Percentiles rank a stretch among this genome's conserved stretches.
Evolutionary conservation across 108 stramenopile species (phyloP).

Genomic region (Skeletonema menzelii): DNA sequence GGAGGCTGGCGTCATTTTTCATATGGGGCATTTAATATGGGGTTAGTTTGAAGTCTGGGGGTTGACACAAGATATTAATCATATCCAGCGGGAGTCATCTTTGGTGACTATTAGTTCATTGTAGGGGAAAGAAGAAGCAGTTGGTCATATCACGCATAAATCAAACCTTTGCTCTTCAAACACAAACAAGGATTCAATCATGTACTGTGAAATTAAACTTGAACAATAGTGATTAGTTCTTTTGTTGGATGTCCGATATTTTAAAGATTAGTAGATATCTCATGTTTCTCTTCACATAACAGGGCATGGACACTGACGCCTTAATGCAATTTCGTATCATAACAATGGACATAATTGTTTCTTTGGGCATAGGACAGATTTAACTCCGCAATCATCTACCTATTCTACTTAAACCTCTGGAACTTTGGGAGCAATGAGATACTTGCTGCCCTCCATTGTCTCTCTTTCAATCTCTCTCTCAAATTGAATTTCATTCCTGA

Average conservation of each 20-base stretch:
- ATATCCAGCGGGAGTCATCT: neutral
- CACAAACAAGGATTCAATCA: neutral
- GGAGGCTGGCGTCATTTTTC: neutral
- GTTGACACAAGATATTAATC: neutral
- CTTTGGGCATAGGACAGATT: too few relatives aligned
- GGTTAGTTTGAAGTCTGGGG: neutral
- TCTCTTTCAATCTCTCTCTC: slow-evolving; percentile 33
- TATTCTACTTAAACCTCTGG: too few relatives aligned
- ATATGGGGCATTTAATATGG: neutral
- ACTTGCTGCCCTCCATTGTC: slow-evolving; percentile 12
- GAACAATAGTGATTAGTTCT: neutral
- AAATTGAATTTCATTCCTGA: slow-evolving; percentile 36
- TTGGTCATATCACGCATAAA: neutral
- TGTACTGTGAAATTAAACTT: neutral
- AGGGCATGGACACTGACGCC: too few relatives aligned
- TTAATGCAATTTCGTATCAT: too few relatives aligned
- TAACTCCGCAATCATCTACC: too few relatives aligned
- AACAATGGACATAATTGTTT: too few relatives aligned
- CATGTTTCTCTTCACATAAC: neutral
- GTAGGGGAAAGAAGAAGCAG: neutral
- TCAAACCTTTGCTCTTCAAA: neutral
- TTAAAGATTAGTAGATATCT: too few relatives aligned
- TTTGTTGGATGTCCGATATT: too few relatives aligned
- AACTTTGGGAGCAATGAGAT: slow-evolving; percentile 2
- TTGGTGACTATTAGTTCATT: neutral